Evolutionary conservation across 306 rosid species (phyloP), one percentile per base, ranked within the genome.

Genomic region (Prunus salicina): DNA sequence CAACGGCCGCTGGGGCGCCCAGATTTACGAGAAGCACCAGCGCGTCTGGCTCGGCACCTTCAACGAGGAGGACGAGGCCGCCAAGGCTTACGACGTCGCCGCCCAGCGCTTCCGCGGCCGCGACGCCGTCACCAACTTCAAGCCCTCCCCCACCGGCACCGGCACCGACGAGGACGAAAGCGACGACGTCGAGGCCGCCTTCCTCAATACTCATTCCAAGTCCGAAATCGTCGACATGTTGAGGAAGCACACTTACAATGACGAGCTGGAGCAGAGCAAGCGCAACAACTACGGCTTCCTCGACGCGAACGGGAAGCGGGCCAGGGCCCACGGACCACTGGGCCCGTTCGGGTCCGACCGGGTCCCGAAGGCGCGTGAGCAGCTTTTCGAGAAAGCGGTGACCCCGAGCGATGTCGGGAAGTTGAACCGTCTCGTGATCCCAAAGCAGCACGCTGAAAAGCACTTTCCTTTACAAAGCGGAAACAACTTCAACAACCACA

Each of bases 1-100:
- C 3, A 95, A 95, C 77, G 97, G 99, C 3, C 98, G 99, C 0
- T 95, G 99, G 99, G 99, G 99, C 0, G 98, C 99, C 1, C 99
- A 95, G 97, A 95, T 95, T 87, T 95, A 95, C 84, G 99, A 95
- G 91, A 95, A 95, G 85, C 99, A 95, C 71, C 99, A 92, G 81
- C 87, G 99, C 10, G 99, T 95, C 6, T 95, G 99, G 99, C 81
- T 95, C 6, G 99, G 99, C 3, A 95, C 99, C 12, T 95, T 95
- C 86, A 95, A 95, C 82, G 88, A 87, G 56, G 99, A 95, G 69
- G 96, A 86, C 66, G 97, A 92, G 50, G 99, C 99, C 3, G 99
- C 99, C 0, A 80, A 65, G 15, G 97, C 96, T 6, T 95, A 95
- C 83, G 99, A 95, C 84, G 85, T 88, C 47, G 99, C 98, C 0